Conservation (phyloP, 2,329 filamentous ascomycete species). For the Alternaria angustiovoidea region DNA sequence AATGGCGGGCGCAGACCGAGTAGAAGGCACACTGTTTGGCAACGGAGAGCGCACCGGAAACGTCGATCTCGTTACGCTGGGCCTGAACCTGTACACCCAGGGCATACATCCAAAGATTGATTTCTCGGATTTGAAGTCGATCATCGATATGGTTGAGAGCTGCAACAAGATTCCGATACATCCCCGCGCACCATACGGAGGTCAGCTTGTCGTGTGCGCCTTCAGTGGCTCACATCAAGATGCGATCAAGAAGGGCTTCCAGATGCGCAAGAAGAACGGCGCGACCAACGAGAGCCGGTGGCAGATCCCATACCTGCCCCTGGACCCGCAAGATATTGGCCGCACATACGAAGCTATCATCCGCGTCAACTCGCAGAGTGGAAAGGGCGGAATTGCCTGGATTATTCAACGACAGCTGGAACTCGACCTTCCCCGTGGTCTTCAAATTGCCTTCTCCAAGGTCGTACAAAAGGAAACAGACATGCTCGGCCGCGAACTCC, state of each 20-base stretch:
- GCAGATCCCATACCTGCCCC: constrained; percentile 89
- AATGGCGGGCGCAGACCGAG: constrained; percentile 94
- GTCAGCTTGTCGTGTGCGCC: constrained; percentile 88
- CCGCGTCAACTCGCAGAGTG: constrained; percentile 94
- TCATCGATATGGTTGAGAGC: constrained; percentile 89
- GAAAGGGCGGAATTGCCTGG: constrained; percentile 94
- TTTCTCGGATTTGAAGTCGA: constrained; percentile 84
- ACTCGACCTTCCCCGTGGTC: constrained; percentile 88
- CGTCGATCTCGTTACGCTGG: constrained; percentile 91
- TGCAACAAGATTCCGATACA: constrained; percentile 96
- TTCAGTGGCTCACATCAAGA: constrained; percentile 95
- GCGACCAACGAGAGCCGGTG: constrained; percentile 72
- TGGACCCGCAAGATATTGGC: constrained; percentile 92
- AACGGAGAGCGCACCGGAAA: constrained; percentile 97
- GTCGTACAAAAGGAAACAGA: constrained; percentile 87
- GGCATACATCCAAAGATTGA: constrained; percentile 85
- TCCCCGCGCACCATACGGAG: constrained; percentile 87
- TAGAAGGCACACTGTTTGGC: constrained; percentile 92
- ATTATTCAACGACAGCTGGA: constrained; percentile 88
- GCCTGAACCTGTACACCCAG: constrained; percentile 93
- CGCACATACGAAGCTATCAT: constrained; percentile 98
- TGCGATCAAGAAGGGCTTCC: constrained; percentile 90
- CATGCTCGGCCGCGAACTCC: constrained; percentile 80
- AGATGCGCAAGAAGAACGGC: constrained; percentile 69
- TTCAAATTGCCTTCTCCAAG: constrained; percentile 90